These are phyloP conservation scores for Tripidium arundinaceum DNA, from an alignment of 202 grass and related monocot genomes.

Conservation along the genomic window DNA sequence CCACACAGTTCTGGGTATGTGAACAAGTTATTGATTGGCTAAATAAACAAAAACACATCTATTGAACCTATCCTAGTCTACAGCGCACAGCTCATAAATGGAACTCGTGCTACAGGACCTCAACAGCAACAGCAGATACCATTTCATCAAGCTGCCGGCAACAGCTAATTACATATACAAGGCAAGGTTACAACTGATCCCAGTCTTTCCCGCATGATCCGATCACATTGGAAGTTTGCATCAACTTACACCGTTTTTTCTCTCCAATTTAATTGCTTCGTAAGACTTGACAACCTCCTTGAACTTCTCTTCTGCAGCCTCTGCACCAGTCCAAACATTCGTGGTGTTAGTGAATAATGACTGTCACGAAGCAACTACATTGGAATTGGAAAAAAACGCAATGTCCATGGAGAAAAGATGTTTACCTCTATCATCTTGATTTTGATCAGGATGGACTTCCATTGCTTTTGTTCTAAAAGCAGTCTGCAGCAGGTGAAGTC, in stretches of 20 bases:
- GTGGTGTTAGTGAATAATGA: neutral
- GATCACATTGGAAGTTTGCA: neutral
- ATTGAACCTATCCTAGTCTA: slow-evolving; percentile 33
- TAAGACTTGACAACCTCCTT: slow-evolving; percentile 94
- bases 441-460: slow-evolving; percentile 99
- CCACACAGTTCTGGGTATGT: too few species aligned
- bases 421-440: slow-evolving; percentile 83
- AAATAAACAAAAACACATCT: slow-evolving; percentile 15
- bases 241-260: slow-evolving; percentile 54
- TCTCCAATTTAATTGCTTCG: slow-evolving; percentile 93
- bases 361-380: neutral
- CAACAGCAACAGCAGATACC: neutral
- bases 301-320: slow-evolving; percentile 78
- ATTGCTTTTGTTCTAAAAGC: slow-evolving; percentile 98
- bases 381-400: too few species aligned
- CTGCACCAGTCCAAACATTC: slow-evolving; percentile 38
- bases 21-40: too few species aligned
- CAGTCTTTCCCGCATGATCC: neutral
- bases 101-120: neutral
- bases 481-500: slow-evolving; percentile 46
- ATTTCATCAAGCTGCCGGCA: slow-evolving; percentile 17
- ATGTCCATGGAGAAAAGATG: neutral
- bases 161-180: neutral
- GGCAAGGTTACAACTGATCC: slow-evolving; percentile 17
- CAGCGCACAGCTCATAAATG: neutral